Evolutionary conservation across 2,329 filamentous ascomycete species (phyloP), one percentile per base, ranked within the genome.

Genomic region (Trichothecium roseum): DNA sequence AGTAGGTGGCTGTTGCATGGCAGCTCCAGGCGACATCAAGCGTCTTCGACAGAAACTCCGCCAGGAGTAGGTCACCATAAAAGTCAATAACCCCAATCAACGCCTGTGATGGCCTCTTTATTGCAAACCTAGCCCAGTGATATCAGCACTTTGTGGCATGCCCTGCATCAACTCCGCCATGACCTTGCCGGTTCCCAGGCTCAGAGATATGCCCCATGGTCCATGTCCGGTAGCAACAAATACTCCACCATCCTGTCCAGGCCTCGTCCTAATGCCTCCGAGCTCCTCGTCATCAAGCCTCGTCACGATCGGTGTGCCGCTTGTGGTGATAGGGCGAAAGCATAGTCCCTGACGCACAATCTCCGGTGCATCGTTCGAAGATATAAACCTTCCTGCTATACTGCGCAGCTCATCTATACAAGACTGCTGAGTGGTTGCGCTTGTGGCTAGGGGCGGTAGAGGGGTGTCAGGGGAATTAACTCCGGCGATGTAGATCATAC

Each of bases 171-270:
- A 65, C 57, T 87, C 81, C 9, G 78, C 69, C 59, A 87, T 60
- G 5, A 84, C 74, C 44, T 72, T 70, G 0, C 83, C 84, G 1
- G 81, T 87, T 2, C 81, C 83, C 20, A 84, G 56, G 13, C 66
- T 64, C 48, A 76, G 49, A 32, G 65, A 69, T 18, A 81, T 81
- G 0, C 82, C 83, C 83, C 83, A 88, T 0, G 82, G 78, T 1
- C 82, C 83, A 61, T 88, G 83, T 0, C 84, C 83, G 4, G 78
- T 66, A 2, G 78, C 76, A 27, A 87, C 53, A 50, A 74, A 88
- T 0, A 89, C 77, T 4, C 82, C 81, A 2, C 79, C 76, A 1
- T 64, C 62, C 0, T 47, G 45, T 1, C 56, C 59, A 2, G 51
- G 44, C 27, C 53, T 49, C 6, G 63, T 74, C 39, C 48, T 56